phyloP scores from a whole-genome alignment of 441 rosid species.

The Bruguiera hainesii region DNA sequence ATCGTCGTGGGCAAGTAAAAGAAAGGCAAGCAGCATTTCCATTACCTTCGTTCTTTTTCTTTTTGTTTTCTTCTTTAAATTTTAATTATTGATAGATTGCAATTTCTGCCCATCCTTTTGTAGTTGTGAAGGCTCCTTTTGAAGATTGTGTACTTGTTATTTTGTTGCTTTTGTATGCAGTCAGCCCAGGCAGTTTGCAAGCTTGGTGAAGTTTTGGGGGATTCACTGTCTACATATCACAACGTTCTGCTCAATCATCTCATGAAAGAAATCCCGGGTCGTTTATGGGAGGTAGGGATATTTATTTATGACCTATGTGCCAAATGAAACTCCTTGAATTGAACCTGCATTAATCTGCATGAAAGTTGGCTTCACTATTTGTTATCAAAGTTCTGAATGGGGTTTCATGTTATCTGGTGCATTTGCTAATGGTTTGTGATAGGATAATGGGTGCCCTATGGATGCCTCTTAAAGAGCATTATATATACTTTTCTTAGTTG shows the following conservation, averaged over 20 bases:
- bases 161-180: slow-evolving; percentile 39
- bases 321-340: slow-evolving; percentile 8
- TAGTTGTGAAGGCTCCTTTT: not conserved
- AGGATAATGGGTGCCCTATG: not conserved
- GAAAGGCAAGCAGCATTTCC: slow-evolving; percentile 47
- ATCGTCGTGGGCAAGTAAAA: slow-evolving; percentile 94
- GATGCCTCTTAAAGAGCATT: no score
- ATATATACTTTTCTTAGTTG: no score
- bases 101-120: slow-evolving; percentile 9
- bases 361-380: not conserved
- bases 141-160: not conserved
- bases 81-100: slow-evolving; percentile 11
- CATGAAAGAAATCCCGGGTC: slow-evolving; percentile 85
- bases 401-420: not conserved
- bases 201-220: slow-evolving; percentile 84
- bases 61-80: slow-evolving; percentile 7
- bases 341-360: no score
- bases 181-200: slow-evolving; percentile 83
- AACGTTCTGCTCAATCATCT: slow-evolving; percentile 58
- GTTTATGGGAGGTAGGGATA: slow-evolving; percentile 83
- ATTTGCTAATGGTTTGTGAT: not conserved
- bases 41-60: slow-evolving; percentile 6
- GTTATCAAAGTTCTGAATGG: not conserved
- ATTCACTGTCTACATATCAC: slow-evolving; percentile 66
- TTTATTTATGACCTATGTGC: slow-evolving; percentile 6